Base-by-base conservation (phyloP, 2,329 filamentous ascomycete species). In the Ascochyta koolunga region DNA sequence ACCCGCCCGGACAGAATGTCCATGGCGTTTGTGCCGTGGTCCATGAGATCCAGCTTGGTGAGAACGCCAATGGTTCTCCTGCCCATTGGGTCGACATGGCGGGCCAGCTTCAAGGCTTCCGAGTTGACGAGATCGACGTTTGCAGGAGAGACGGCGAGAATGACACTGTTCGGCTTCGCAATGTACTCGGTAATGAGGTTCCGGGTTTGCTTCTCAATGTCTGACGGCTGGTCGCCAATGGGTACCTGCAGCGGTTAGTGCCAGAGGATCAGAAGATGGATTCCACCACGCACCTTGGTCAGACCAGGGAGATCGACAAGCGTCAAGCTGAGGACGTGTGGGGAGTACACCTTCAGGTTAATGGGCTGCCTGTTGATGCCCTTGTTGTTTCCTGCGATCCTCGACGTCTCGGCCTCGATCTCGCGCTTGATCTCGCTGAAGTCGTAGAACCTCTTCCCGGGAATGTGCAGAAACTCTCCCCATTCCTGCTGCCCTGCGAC, bases 41-140 rank as follows among this genome's bases (percentile, higher is more conserved):
- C 95, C 95, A 99, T 99, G 53, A 99, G 80, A 74, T 99, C 95
- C 61, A 99, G 82, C 79, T 99, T 99, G 56, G 95, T 98, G 56
- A 99, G 83, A 52, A 99, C 93, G 69, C 95, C 95, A 71, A 99
- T 98, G 18, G 95, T 99, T 73, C 95, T 86, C 76, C 91, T 87
- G 60, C 95, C 95, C 76, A 96, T 88, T 2, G 95, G 89, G 76
- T 99, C 95, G 49, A 99, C 95, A 86, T 99, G 91, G 47, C 95
- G 89, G 56, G 95, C 95, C 58, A 99, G 88, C 78, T 99, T 99
- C 66, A 99, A 80, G 7, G 95, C 93, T 76, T 99, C 95, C 7
- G 95, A 99, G 77, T 99, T 99, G 73, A 98, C 95, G 67, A 99
- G 88, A 73, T 99, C 95, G 69, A 98, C 93, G 70, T 99, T 99